Conservation (phyloP, 1,139 yeast genomes). For the Keqinozyma sinolaborantium region DNA sequence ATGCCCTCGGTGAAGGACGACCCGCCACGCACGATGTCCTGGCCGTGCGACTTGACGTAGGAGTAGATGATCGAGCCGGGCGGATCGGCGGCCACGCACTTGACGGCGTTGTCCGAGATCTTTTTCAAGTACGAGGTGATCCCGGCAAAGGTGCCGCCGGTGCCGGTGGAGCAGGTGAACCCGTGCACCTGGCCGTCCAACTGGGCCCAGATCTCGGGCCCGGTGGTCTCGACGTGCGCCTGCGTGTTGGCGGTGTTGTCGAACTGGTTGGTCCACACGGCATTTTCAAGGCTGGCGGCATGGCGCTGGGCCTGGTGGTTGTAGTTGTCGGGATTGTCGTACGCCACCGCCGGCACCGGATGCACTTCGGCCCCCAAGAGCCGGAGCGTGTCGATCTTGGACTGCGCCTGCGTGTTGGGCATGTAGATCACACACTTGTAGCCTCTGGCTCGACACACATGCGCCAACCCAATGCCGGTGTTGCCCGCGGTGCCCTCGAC, state of each 20-base stretch:
- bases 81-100: conserved; percentile 80
- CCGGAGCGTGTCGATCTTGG: conserved; percentile 68
- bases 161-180: conserved; percentile 86
- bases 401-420: conserved; percentile 85
- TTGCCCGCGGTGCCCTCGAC: conserved; percentile 58
- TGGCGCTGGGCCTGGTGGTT: conserved; percentile 84
- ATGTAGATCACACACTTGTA: conserved; percentile 82
- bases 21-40: conserved; percentile 63
- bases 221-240: conserved; percentile 88
- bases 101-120: conserved; percentile 53
- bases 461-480: conserved; percentile 90
- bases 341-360: conserved; percentile 90
- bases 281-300: conserved; percentile 69
- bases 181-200: conserved; percentile 77
- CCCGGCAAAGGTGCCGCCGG: conserved; percentile 92
- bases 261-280: conserved; percentile 91
- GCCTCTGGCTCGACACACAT: conserved; percentile 79
- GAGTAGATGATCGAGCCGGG: conserved; percentile 88
- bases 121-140: conserved; percentile 70
- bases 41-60: conserved; percentile 65
- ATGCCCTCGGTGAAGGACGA: conserved; percentile 92
- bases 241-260: conserved; percentile 85
- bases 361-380: conserved; percentile 80
- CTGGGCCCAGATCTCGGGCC: conserved; percentile 91
- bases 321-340: conserved; percentile 74